A percentile compares a stretch with the other conserved stretches of the same genome.
phyloP scores from a whole-genome alignment of 73 alveolate species.

The Paramecium biaurelia region DNA sequence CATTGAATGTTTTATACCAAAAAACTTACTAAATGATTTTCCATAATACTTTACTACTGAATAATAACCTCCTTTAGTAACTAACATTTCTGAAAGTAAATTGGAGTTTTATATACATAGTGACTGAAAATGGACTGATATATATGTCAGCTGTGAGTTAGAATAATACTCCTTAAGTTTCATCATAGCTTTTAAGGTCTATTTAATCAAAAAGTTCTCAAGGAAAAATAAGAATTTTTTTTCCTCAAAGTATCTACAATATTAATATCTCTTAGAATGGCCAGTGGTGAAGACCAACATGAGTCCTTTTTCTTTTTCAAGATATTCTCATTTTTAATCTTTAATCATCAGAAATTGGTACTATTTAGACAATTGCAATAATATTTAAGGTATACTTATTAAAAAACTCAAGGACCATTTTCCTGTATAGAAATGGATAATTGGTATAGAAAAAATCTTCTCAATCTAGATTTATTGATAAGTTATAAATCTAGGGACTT shows the following conservation, averaged over 20 bases:
- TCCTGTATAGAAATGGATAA: constrained; percentile 44
- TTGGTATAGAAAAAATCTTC: constrained; percentile 36
- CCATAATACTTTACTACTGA: background rate
- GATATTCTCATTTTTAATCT: background rate
- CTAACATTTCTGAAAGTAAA: background rate
- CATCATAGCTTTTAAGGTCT: background rate
- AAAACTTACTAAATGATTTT: background rate
- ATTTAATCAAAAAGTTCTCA: background rate
- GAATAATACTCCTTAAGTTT: background rate
- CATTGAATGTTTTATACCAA: background rate
- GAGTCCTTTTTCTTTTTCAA: constrained; percentile 43
- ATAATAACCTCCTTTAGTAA: background rate
- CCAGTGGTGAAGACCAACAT: background rate
- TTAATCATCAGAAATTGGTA: constrained; percentile 12
- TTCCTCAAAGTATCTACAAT: constrained; percentile 2
- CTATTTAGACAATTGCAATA: background rate
- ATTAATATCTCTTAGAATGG: constrained; percentile 36
- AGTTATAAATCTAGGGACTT: background rate
- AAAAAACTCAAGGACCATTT: constrained; percentile 9
- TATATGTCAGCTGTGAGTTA: background rate
- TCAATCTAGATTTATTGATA: background rate
- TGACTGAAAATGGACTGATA: background rate
- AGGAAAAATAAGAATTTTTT: constrained; percentile 10
- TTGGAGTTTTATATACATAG: background rate
- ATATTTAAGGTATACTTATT: background rate